Conservation (phyloP, 768 basidiomycete species). For the Guyanaporus albipodus region DNA sequence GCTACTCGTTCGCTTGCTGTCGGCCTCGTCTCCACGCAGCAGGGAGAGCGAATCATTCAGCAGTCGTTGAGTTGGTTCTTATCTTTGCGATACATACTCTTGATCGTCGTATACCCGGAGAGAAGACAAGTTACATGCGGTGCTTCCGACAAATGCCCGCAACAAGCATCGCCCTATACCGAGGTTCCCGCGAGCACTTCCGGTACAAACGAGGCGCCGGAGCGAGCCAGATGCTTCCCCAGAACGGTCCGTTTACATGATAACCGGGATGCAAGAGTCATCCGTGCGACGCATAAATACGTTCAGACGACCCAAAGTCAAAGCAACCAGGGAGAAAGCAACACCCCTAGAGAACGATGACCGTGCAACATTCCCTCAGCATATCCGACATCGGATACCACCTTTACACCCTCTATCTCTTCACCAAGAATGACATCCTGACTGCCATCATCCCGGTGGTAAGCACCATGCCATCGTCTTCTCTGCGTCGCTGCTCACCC, state of each 20-base stretch:
- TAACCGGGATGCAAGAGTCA: neutral
- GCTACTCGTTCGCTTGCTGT: no score
- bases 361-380: constrained; percentile 7
- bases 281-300: neutral
- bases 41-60: no score
- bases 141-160: no score
- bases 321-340: neutral
- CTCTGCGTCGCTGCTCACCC: neutral
- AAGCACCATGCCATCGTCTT: constrained; percentile 6
- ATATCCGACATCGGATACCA: constrained; percentile 15
- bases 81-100: no score
- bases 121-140: no score
- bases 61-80: no score
- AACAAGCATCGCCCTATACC: no score
- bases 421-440: constrained; percentile 45
- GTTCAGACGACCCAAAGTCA: neutral
- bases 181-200: no score
- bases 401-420: constrained; percentile 33
- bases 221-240: neutral
- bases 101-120: no score
- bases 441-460: constrained; percentile 46
- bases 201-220: neutral
- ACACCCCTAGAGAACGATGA: constrained; percentile 11
- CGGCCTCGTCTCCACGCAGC: no score
- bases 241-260: neutral